Evolutionary conservation across 345 rosid genomes (phyloP), one percentile per base, ranked within the genome.

Genomic region (Bretschneidera sinensis): DNA sequence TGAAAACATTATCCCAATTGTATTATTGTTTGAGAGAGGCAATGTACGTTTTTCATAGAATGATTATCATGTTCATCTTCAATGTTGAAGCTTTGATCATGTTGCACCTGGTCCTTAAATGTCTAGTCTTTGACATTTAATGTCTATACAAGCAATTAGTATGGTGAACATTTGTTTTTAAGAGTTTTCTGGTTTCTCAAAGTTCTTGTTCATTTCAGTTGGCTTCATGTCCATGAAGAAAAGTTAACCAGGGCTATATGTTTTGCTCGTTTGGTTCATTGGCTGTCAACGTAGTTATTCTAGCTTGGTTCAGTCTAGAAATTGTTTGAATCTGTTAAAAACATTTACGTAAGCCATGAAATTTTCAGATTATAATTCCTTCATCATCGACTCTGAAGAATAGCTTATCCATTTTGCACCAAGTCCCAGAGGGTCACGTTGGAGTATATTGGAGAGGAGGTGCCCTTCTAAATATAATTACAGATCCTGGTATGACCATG

Each of bases 361-460:
- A 60, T 35, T 64, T 64, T 35, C 65, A 87, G 97, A 72, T 81
- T 21, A 31, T 87, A 71, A 62, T 78, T 57, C 85, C 85, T 43
- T 71, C 80, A 19, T 57, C 63, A 9, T 71, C 81, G 21, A 68
- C 17, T 51, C 2, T 68, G 22, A 63, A 50, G 24, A 71, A 50
- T 58, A 73, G 78, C 65, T 75, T 82, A 43, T 68, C 85, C 33
- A 73, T 87, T 71, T 49, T 92, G 56, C 95, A 92, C 55, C 92
- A 89, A 85, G 91, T 92, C 22, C 96, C 96, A 17, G 96, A 92
- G 79, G 96, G 96, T 71, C 89, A 92, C 54, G 98, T 92, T 52
- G 96, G 98, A 61, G 98, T 85, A 9, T 92, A 92, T 64, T 92
- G 95, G 96, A 85, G 87, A 76, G 96, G 95, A 43, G 98, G 95